Base-by-base conservation (phyloP, 1,284 basidiomycete species). In the Fomes fomentarius region DNA sequence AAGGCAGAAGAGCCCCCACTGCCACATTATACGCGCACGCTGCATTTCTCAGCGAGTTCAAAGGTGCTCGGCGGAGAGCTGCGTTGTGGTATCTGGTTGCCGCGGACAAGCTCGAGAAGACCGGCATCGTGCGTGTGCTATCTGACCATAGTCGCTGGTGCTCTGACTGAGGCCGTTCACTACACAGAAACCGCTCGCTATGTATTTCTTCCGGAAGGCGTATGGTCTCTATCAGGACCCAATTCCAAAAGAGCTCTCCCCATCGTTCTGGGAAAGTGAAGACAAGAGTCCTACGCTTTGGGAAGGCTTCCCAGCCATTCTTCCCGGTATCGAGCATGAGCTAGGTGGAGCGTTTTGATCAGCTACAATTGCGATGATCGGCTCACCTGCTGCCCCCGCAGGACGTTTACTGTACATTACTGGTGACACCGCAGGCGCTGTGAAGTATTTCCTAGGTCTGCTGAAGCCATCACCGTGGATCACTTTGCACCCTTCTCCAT, bases 1-100 rank as follows among this genome's bases (percentile, higher is more conserved):
- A 79, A 92, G 87, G 82, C 83, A 71, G 91, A 93, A 74, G 90
- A 92, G 74, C 80, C 84, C 84, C 89, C n/a, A 78, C 85, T 15
- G 89, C 88, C 17, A 70, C 92, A 17, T 71, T 93, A 43, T 74
- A 92, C 24, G 88, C 85, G 8, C 89, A 91, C 64, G 89, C 90
- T 22, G 90, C 89, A 3, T 73, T 84, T 31, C 68, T 93, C 42
- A 88, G 86, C 54, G 74, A 76, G 30, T 77, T 75, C 49, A 89
- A 85, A 66, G 70, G 73, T 9, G 74, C 79, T 2, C 74, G 69
- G 49, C 76, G 91, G 60, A 76, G 85, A 55, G 85, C 89, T 21
- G 87, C 87, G 2, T 71, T 91, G 47, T 89, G 87, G 85, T 93
- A 91, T 67, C 74, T 87, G 14, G 76, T 80, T 41, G 86, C 91